Conservation (phyloP, 352 stramenopile genomes). For the Pseudoperonospora humuli region DNA sequence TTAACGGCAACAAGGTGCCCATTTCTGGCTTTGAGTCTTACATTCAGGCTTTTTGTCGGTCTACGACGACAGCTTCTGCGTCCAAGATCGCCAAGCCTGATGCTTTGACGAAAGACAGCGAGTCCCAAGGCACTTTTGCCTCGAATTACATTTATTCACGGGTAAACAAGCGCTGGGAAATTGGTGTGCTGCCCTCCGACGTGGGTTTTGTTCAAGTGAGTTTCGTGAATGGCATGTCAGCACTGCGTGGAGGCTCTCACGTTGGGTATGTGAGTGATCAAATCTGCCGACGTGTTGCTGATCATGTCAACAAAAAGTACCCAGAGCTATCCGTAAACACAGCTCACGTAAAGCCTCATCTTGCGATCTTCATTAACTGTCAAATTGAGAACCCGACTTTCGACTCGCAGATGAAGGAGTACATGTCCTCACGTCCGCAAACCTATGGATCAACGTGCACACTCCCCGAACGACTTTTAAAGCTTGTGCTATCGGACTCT, state of each 20-base stretch:
- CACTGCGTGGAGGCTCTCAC: constrained; percentile 94
- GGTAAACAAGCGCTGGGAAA: constrained; percentile 94
- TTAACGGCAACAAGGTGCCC: constrained; percentile 83
- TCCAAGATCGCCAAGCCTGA: neutral
- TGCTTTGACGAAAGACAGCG: constrained; percentile 4
- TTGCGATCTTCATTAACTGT: constrained; percentile 98
- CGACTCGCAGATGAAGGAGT: constrained; percentile 99
- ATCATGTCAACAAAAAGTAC: constrained; percentile 96
- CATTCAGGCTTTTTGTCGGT: constrained; percentile 81
- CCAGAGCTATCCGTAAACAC: constrained; percentile 89
- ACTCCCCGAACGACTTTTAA: constrained; percentile 92
- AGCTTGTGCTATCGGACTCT: constrained; percentile 91
- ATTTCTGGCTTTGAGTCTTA: constrained; percentile 97
- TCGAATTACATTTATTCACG: constrained; percentile 88
- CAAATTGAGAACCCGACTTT: constrained; percentile 99
- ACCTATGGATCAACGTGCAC: constrained; percentile 87
- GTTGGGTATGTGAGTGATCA: constrained; percentile 87
- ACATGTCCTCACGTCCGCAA: constrained; percentile 88
- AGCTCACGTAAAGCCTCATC: constrained; percentile 95
- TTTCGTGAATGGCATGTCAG: constrained; percentile 99
- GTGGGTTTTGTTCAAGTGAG: constrained; percentile 95
- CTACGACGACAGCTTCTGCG: constrained; percentile 28
- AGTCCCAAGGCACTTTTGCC: constrained; percentile 56
- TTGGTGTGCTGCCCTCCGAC: constrained; percentile 88
- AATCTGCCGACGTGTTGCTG: constrained; percentile 80